phyloP scores from a whole-genome alignment of 768 basidiomycete genomes.

The Tricholoma flavovirens region DNA sequence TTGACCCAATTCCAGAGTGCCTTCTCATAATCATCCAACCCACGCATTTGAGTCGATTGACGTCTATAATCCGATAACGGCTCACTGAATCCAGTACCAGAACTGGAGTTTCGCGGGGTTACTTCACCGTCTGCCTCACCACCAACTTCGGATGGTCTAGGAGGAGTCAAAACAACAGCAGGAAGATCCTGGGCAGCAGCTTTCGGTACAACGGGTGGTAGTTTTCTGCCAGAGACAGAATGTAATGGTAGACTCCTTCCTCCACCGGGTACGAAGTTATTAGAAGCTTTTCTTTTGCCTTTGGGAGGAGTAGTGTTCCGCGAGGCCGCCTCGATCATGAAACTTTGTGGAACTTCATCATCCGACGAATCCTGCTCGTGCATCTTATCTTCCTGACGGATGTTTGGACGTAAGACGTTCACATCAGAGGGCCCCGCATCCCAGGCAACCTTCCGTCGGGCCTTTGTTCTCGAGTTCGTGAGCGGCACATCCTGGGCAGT shows the following conservation, averaged over 20 bases:
- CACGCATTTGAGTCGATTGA: conserved; percentile 49
- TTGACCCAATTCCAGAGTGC: conserved; percentile 99
- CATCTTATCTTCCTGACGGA: conserved; percentile 57
- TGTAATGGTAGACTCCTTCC: conserved; percentile 47
- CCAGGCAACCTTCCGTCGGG: conserved; percentile 55
- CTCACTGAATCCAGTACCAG: conserved; percentile 17
- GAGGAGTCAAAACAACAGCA: conserved; percentile 45
- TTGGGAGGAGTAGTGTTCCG: conserved; percentile 30
- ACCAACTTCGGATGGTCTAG: conserved; percentile 61
- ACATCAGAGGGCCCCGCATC: conserved; percentile 49
- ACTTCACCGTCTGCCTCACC: conserved; percentile 27
- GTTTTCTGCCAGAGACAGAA: conserved; percentile 39
- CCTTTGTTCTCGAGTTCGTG: conserved; percentile 31
- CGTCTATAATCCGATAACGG: conserved; percentile 26
- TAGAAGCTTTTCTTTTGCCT: conserved; percentile 12
- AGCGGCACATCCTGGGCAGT: conserved; percentile 15
- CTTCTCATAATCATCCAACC: conserved; percentile 79
- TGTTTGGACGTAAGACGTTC: conserved; percentile 63
- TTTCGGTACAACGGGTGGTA: conserved; percentile 34
- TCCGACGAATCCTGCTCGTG: conserved; percentile 63
- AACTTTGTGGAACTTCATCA: conserved; percentile 80
- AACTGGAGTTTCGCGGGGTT: conserved; percentile 13
- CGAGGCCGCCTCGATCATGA: conserved; percentile 75
- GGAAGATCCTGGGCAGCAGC: conserved; percentile 26
- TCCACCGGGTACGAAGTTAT: conserved; percentile 11